Conservation (phyloP, 352 stramenopile species). For the Phytophthora podocarpi region DNA sequence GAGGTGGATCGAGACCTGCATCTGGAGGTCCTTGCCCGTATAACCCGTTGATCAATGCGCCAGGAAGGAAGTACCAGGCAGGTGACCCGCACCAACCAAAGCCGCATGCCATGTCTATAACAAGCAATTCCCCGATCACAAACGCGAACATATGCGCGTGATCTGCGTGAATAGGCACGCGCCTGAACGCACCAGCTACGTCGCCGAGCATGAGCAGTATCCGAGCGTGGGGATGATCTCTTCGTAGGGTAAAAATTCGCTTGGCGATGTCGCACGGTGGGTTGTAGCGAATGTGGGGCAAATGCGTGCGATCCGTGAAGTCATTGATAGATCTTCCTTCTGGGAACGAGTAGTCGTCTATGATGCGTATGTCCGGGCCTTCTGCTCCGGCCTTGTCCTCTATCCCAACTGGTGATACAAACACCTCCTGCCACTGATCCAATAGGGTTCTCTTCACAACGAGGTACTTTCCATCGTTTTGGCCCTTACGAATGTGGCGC, state of each 20-base stretch:
- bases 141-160: slow-evolving; percentile 16
- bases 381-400: not conserved
- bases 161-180: slow-evolving; percentile 8
- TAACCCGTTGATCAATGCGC: too few relatives aligned
- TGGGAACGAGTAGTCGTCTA: slow-evolving; percentile 13
- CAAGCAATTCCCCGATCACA: not conserved
- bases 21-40: too few relatives aligned
- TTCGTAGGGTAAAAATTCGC: not conserved
- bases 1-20: too few relatives aligned
- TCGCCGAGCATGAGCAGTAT: slow-evolving; percentile 9
- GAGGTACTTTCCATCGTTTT: slow-evolving; percentile 6
- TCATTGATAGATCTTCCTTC: slow-evolving; percentile 2
- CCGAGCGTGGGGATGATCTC: not conserved
- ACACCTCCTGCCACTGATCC: slow-evolving; percentile 1
- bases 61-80: too few relatives aligned
- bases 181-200: slow-evolving; percentile 2
- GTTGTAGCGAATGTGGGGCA: slow-evolving; percentile 12
- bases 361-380: not conserved
- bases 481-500: slow-evolving; percentile 9
- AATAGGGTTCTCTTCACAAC: not conserved
- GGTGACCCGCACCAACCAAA: not conserved
- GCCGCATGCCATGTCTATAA: slow-evolving; percentile 3
- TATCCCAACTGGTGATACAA: slow-evolving; percentile 1
- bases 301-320: not conserved
- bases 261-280: slow-evolving; percentile 1